These are phyloP conservation scores for Hanseniaspora singularis DNA, from an alignment of 805 yeast species.

Conservation along the genomic window DNA sequence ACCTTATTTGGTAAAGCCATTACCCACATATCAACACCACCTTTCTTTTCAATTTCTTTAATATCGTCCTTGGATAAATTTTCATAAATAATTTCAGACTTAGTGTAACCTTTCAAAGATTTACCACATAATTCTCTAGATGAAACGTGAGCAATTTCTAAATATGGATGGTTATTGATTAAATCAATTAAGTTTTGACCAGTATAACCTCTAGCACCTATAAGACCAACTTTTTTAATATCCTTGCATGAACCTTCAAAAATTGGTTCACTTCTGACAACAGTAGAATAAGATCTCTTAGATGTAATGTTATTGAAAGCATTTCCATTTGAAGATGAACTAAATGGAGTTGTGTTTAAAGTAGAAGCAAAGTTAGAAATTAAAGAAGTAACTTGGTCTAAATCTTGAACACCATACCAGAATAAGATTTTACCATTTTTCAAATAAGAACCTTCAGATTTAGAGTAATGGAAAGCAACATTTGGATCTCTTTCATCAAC, in stretches of 20 bases:
- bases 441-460: slow-evolving; percentile 87
- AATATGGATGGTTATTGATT: slow-evolving; percentile 75
- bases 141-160: slow-evolving; percentile 85
- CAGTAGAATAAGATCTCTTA: slow-evolving; percentile 42
- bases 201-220: slow-evolving; percentile 97
- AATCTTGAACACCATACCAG: slow-evolving; percentile 79
- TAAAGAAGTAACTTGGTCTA: slow-evolving; percentile 49
- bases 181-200: slow-evolving; percentile 85
- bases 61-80: slow-evolving; percentile 83
- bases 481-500: slow-evolving; percentile 84
- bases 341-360: slow-evolving; percentile 26
- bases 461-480: slow-evolving; percentile 80
- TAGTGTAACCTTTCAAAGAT: slow-evolving; percentile 75
- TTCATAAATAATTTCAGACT: slow-evolving; percentile 65
- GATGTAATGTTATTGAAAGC: slow-evolving; percentile 38
- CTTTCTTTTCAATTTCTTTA: slow-evolving; percentile 57
- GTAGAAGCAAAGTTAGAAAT: slow-evolving; percentile 43
- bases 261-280: slow-evolving; percentile 40
- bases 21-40: slow-evolving; percentile 89
- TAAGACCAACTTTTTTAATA: slow-evolving; percentile 70
- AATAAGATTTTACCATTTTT: slow-evolving; percentile 80
- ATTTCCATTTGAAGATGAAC: slow-evolving; percentile 26
- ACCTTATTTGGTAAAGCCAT: slow-evolving; percentile 99
- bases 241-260: slow-evolving; percentile 46
- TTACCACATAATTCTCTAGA: slow-evolving; percentile 89